Base-by-base conservation (phyloP, 2,329 filamentous ascomycete genomes). In the Teratosphaeria destructans region DNA sequence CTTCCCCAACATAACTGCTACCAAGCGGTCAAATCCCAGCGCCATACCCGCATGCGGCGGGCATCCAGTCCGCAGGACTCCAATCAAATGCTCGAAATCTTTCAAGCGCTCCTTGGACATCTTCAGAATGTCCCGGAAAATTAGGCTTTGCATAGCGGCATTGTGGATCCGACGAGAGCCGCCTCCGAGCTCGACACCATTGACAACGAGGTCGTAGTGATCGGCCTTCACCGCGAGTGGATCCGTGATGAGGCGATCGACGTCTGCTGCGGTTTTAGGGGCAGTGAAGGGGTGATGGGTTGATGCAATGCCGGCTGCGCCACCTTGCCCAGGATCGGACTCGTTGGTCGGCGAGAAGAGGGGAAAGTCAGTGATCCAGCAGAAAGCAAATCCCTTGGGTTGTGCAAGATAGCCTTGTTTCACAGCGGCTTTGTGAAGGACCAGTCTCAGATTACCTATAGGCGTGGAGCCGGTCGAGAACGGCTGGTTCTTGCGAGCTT, bases 211-310 rank as follows among this genome's bases (percentile, higher is more conserved):
- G 68, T 99, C 94, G 75, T 96, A 99, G 71, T 96, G 92, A 67
- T 95, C 93, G 3, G 88, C 95, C 66, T 82, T 83, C 1, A 85
- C 90, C 54, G 80, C 75, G 0, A 90, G 79, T 0, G 94, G 93
- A 49, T 91, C 80, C 0, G 80, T 85, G 43, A 85, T 78, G 1
- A 97, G 82, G 0, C 90, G 75, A 47, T 90, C 86, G 16, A 95
- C 82, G 70, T 97, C 92, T 4, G 78, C 76, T n/a, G 69, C 55
- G 0, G 84, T 84, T 39, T 89, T 84, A 0, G 94, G 94, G 0
- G 94, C 89, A 0, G 94, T 99, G 75, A 99, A 99, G 0, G 94
- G 94, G 72, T 99, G 94, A 70, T 99, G 94, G 0, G 92, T 96
- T 0, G 93, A 86, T 10, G 87, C 85, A 67, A 97, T 85, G 4